Evolutionary conservation across 1,284 basidiomycete species (phyloP).

Genomic region (Xerocomus amazonicus): DNA sequence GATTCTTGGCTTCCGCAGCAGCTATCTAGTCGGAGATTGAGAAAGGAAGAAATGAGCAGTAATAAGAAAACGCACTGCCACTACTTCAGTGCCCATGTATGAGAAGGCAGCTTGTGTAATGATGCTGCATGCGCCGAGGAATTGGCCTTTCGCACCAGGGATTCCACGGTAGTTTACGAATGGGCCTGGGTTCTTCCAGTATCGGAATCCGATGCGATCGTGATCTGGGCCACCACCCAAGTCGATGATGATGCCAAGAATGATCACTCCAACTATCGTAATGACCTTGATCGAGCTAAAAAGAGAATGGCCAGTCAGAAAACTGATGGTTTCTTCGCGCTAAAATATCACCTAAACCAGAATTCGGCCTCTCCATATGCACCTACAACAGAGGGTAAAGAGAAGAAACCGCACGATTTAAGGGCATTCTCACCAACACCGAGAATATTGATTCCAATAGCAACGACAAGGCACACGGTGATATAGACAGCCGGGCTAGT

Average conservation of each 20-base stretch:
- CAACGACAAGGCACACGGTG: constrained; percentile 56
- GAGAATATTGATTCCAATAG: constrained; percentile 57
- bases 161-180: constrained; percentile 33
- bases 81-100: constrained; percentile 57
- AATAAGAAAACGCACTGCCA: constrained; percentile 36
- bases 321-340: background rate
- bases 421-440: constrained; percentile 42
- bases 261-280: constrained; percentile 41
- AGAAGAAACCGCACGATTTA: background rate
- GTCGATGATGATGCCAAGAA: constrained; percentile 43
- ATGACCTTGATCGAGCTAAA: constrained; percentile 43
- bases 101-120: constrained; percentile 43
- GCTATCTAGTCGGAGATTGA: constrained; percentile 36
- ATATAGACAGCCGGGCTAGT: constrained; percentile 64
- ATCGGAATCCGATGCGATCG: constrained; percentile 41
- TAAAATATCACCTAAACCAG: constrained; percentile 34
- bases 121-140: constrained; percentile 46
- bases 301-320: constrained; percentile 11
- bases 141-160: constrained; percentile 36
- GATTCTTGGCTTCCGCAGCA: constrained; percentile 43
- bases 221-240: constrained; percentile 41
- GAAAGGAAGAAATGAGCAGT: background rate
- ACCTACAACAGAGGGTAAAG: constrained; percentile 22
- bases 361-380: constrained; percentile 56
- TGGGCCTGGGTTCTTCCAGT: constrained; percentile 47